A percentile compares a stretch with the other conserved stretches of the same genome.
Evolutionary conservation across 2,329 filamentous ascomycete species (phyloP).

Genomic region (Botrytis squamosa): DNA sequence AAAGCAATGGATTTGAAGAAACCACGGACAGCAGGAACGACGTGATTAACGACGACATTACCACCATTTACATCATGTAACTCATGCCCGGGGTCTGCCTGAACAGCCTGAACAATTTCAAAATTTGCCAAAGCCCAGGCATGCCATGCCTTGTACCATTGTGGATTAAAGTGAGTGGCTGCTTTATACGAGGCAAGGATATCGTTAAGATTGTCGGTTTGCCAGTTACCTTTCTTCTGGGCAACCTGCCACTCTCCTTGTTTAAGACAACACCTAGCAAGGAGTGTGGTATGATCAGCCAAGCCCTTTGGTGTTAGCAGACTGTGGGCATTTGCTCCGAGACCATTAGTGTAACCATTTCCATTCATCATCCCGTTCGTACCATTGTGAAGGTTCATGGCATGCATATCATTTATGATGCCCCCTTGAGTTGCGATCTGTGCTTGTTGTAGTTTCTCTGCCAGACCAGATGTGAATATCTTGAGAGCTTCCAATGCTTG

Average conservation of each 20-base stretch:
- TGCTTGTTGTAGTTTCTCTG: slow-evolving; percentile 39
- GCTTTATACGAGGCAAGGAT: slow-evolving; percentile 88
- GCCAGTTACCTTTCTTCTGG: slow-evolving; percentile 85
- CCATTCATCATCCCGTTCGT: slow-evolving; percentile 45
- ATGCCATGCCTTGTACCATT: slow-evolving; percentile 99
- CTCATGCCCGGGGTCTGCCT: slow-evolving; percentile 39
- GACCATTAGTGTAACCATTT: slow-evolving; percentile 39
- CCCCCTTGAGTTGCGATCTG: slow-evolving; percentile 36
- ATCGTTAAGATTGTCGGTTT: slow-evolving; percentile 79
- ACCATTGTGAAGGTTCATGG: slow-evolving; percentile 41
- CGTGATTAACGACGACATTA: slow-evolving; percentile 75
- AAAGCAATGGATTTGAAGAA: slow-evolving; percentile 98
- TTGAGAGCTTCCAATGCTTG: slow-evolving; percentile 59
- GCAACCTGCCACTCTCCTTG: slow-evolving; percentile 95
- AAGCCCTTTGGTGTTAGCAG: slow-evolving; percentile 45
- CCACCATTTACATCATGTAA: slow-evolving; percentile 53
- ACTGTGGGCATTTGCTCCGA: slow-evolving; percentile 41
- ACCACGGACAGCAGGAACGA: slow-evolving; percentile 89
- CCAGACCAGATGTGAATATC: slow-evolving; percentile 60
- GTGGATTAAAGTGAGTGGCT: slow-evolving; percentile 89
- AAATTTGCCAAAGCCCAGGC: slow-evolving; percentile 98
- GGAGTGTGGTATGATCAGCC: slow-evolving; percentile 64
- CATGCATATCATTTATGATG: slow-evolving; percentile 37
- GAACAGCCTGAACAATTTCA: slow-evolving; percentile 84
- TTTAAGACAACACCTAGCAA: slow-evolving; percentile 94